Evolutionary conservation across 2,329 filamentous ascomycete species (phyloP).

Genomic region (Thelonectria discophora): DNA sequence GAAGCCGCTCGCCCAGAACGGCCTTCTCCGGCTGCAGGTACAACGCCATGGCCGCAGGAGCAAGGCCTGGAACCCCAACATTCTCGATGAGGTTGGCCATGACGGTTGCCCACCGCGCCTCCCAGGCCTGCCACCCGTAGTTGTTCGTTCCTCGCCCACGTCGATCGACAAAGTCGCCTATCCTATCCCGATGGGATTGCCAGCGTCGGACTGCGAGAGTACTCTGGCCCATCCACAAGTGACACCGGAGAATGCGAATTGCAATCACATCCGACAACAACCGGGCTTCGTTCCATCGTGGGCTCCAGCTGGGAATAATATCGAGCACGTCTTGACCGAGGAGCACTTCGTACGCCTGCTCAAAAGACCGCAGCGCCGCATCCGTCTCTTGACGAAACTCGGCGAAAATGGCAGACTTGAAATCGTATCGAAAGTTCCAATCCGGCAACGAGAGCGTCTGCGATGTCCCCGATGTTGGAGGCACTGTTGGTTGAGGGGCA

Average conservation of each 20-base stretch:
- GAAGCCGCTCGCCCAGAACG: slow-evolving; percentile 64
- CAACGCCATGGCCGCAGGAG: slow-evolving; percentile 53
- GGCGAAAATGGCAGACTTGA: slow-evolving; percentile 89
- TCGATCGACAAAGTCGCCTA: slow-evolving; percentile 80
- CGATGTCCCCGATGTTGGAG: slow-evolving; percentile 84
- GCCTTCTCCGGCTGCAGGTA: slow-evolving; percentile 68
- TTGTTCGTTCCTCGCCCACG: slow-evolving; percentile 86
- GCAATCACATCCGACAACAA: slow-evolving; percentile 83
- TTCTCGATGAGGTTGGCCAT: slow-evolving; percentile 70
- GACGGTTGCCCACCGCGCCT: slow-evolving; percentile 73
- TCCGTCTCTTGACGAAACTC: slow-evolving; percentile 96
- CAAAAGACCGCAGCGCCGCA: slow-evolving; percentile 83
- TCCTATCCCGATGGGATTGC: slow-evolving; percentile 77
- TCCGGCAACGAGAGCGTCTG: slow-evolving; percentile 85
- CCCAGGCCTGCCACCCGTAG: slow-evolving; percentile 96
- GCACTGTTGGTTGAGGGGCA: slow-evolving; percentile 81
- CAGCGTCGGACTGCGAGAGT: slow-evolving; percentile 83
- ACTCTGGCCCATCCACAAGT: slow-evolving; percentile 82
- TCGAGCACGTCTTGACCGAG: slow-evolving; percentile 87
- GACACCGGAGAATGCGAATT: slow-evolving; percentile 81
- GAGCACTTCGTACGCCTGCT: slow-evolving; percentile 84
- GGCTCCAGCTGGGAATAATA: slow-evolving; percentile 87
- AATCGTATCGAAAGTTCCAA: slow-evolving; percentile 95
- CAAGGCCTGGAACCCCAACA: slow-evolving; percentile 60
- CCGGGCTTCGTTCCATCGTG: slow-evolving; percentile 93